Percentiles rank a stretch among this genome's conserved stretches.
Evolutionary conservation across 2,329 filamentous ascomycete species (phyloP).

Genomic region (Aspergillus luchuensis): DNA sequence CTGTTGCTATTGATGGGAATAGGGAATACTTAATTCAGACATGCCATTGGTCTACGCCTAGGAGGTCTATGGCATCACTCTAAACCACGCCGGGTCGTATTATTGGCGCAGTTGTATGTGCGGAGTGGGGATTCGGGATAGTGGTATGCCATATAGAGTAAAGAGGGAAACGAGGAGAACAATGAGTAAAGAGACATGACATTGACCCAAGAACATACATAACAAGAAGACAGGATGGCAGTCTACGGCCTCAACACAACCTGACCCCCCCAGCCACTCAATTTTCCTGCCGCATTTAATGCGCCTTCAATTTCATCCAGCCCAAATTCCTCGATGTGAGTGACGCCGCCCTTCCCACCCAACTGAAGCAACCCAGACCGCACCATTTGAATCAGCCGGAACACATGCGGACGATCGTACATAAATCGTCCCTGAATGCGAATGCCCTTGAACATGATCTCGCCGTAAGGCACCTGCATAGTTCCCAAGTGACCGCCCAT

Average conservation of each 20-base stretch:
- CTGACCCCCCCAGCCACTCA: constrained; percentile 2
- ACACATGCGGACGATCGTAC: constrained; percentile 3
- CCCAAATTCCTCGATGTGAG: background rate
- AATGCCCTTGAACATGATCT: constrained; percentile 5
- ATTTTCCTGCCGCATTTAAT: background rate
- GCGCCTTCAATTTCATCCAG: constrained; percentile 2
- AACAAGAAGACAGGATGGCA: too few species aligned
- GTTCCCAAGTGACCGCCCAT: constrained; percentile 2
- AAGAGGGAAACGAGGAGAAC: too few species aligned
- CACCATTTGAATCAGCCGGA: constrained; percentile 2
- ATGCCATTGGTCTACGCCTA: too few species aligned
- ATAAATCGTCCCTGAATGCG: constrained; percentile 9
- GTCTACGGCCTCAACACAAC: background rate
- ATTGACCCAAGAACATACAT: too few species aligned
- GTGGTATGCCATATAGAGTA: too few species aligned
- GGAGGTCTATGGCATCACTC: too few species aligned
- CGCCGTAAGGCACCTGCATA: background rate
- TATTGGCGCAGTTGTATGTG: too few species aligned
- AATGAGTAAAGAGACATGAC: too few species aligned
- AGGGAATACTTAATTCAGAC: too few species aligned
- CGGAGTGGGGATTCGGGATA: too few species aligned
- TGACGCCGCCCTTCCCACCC: background rate
- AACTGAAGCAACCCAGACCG: constrained; percentile 1
- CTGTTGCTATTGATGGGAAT: too few species aligned
- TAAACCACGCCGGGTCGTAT: too few species aligned